These are phyloP conservation scores for Neoarthrinium moseri DNA, from an alignment of 2,329 filamentous ascomycete species.

Conservation along the genomic window DNA sequence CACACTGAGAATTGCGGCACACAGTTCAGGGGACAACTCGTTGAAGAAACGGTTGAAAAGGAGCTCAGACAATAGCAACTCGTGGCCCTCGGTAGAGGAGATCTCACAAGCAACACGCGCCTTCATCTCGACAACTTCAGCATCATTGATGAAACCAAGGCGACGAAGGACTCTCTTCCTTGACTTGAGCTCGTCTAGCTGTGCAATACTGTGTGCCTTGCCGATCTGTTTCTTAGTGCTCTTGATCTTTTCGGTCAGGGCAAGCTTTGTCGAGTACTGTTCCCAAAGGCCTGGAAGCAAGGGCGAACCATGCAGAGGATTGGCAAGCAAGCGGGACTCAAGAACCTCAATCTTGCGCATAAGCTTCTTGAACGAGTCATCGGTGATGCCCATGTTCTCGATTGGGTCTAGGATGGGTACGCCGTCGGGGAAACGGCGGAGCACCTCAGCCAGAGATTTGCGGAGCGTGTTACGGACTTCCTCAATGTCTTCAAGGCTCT, in stretches of 20 bases:
- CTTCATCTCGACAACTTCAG: constrained; percentile 94
- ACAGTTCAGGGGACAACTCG: constrained; percentile 83
- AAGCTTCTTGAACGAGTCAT: constrained; percentile 90
- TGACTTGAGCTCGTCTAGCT: constrained; percentile 94
- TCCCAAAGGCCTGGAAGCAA: constrained; percentile 82
- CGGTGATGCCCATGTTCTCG: constrained; percentile 92
- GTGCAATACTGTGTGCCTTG: constrained; percentile 82
- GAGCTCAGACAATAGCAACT: constrained; percentile 87
- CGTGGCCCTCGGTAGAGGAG: constrained; percentile 85
- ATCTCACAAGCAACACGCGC: constrained; percentile 97
- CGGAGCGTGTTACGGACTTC: constrained; percentile 67
- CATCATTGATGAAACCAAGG: constrained; percentile 92
- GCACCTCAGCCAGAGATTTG: constrained; percentile 73
- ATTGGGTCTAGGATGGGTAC: constrained; percentile 87
- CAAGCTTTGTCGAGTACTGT: constrained; percentile 80
- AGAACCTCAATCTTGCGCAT: constrained; percentile 95
- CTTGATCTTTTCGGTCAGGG: constrained; percentile 77
- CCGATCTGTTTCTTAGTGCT: constrained; percentile 82
- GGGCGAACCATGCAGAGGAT: constrained; percentile 88
- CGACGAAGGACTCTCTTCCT: constrained; percentile 93
- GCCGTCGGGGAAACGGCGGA: constrained; percentile 88
- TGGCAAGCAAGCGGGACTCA: constrained; percentile 83
- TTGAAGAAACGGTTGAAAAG: constrained; percentile 99
- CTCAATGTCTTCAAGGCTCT: constrained; percentile 61
- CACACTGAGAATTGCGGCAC: constrained; percentile 81